phyloP scores from a whole-genome alignment of 352 stramenopile genomes.

The Pythium phragmitis region DNA sequence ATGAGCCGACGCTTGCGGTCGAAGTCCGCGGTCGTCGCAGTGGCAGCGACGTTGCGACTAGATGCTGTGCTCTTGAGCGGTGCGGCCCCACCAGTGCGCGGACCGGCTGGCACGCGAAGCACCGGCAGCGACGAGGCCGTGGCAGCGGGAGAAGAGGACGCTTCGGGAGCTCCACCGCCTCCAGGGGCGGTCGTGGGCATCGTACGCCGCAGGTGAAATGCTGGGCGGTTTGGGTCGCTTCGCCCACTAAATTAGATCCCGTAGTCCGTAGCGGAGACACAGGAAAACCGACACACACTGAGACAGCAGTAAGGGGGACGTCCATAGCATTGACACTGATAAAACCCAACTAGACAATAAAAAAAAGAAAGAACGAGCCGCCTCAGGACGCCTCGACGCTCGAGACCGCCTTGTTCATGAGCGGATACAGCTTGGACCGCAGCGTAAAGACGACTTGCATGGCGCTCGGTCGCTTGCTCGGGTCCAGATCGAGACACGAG shows the following conservation, averaged over 20 bases:
- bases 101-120: constrained; percentile 2
- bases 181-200: not conserved
- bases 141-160: not conserved
- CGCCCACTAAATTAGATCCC: not conserved
- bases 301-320: not conserved
- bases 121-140: constrained; percentile 4
- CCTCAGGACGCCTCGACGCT: constrained; percentile 9
- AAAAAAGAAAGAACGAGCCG: not conserved
- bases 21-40: not conserved
- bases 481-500: constrained; percentile 63
- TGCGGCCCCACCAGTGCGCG: not conserved
- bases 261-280: not conserved
- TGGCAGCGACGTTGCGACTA: not conserved
- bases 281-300: not conserved
- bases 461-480: constrained; percentile 55
- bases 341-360: not conserved
- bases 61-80: constrained; percentile 5
- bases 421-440: constrained; percentile 48
- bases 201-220: not conserved
- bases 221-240: not conserved
- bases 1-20: constrained; percentile 56
- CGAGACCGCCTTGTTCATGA: constrained; percentile 24
- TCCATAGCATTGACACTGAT: too few species aligned
- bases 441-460: constrained; percentile 70
- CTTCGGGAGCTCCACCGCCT: not conserved